Evolutionary conservation across 2,329 filamentous ascomycete species (phyloP), one percentile per base, ranked within the genome.

Genomic region (Phialophora verrucosa): DNA sequence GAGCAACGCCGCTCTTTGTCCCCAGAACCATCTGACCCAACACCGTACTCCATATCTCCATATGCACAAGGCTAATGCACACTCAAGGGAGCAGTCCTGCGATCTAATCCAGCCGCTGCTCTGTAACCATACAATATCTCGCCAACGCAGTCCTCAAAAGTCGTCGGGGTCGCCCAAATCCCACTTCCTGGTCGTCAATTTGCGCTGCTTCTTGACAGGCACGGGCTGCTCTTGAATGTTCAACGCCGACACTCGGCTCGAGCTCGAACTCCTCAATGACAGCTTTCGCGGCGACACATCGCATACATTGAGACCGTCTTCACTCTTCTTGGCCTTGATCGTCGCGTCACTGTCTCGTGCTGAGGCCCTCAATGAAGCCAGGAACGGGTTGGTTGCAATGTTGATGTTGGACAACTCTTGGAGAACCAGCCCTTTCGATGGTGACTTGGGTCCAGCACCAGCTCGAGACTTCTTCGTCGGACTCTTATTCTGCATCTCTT

Each of bases 401-500:
- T 69, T 72, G 32, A 38, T 62, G 64, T 69, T 72, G 17, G 65
- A 64, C 6, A 61, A 59, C 49, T 72, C 70, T 31, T 71, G 69
- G 47, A 72, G 59, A 17, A 69, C 65, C 25, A 65, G 44, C 1
- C 64, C 65, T 53, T 70, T 71, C 20, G 69, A 61, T 5, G 65
- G 66, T 14, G 67, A 71, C 49, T 69, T 68, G 17, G 60, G 23
- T 32, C 27, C 59, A 63, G 71, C 38, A 29, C 38, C 59, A 58
- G 67, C 62, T 44, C 59, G 57, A n/a, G 77, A 73, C 70, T 79
- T 80, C 77, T 87, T 90, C 3, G 82, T 86, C 0, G 90, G 90
- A 62, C 88, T 92, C 62, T 87, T 84, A 14, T 81, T 82, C 0
- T 81, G 81, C 5, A 92, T 74, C 77, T 93, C 90, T 42, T 90